phyloP scores from a whole-genome alignment of 192 early-diverging fungal genomes.

The Gaertneriomyces sp. region DNA sequence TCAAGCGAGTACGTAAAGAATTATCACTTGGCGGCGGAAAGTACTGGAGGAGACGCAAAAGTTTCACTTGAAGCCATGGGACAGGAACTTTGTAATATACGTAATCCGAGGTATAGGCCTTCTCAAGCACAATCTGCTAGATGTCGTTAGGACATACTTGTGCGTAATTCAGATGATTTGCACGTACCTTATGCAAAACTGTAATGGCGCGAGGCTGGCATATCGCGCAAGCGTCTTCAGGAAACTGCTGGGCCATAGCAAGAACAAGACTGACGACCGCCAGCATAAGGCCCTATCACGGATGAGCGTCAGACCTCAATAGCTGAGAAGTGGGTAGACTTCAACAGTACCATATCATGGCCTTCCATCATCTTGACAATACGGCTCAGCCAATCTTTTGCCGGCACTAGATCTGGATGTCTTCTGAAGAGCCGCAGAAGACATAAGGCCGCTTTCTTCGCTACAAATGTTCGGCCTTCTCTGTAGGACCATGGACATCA shows the following conservation, averaged over 20 bases:
- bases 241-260: slow-evolving; percentile 86
- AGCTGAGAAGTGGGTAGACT: neutral
- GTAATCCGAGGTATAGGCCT: slow-evolving; percentile 79
- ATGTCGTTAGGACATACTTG: neutral
- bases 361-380: slow-evolving; percentile 84
- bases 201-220: slow-evolving; percentile 75
- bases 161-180: neutral
- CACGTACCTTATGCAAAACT: slow-evolving; percentile 68
- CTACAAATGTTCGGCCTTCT: slow-evolving; percentile 66
- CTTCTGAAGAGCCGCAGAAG: slow-evolving; percentile 84
- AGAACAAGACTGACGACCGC: slow-evolving; percentile 81
- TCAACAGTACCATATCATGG: slow-evolving; percentile 64
- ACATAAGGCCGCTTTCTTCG: slow-evolving; percentile 96
- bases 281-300: slow-evolving; percentile 71
- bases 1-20: slow-evolving; percentile 37
- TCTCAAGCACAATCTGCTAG: slow-evolving; percentile 73
- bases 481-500: slow-evolving; percentile 8
- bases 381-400: slow-evolving; percentile 79
- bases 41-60: slow-evolving; percentile 91
- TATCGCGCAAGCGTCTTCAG: slow-evolving; percentile 67
- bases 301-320: neutral
- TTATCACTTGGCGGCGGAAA: slow-evolving; percentile 70
- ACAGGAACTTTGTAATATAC: slow-evolving; percentile 97
- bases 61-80: slow-evolving; percentile 97
- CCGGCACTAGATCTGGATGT: slow-evolving; percentile 83